Evolutionary conservation across 169 alveolate genomes (phyloP), one percentile per base, ranked within the genome.

Genomic region (Plasmodium ovale): DNA sequence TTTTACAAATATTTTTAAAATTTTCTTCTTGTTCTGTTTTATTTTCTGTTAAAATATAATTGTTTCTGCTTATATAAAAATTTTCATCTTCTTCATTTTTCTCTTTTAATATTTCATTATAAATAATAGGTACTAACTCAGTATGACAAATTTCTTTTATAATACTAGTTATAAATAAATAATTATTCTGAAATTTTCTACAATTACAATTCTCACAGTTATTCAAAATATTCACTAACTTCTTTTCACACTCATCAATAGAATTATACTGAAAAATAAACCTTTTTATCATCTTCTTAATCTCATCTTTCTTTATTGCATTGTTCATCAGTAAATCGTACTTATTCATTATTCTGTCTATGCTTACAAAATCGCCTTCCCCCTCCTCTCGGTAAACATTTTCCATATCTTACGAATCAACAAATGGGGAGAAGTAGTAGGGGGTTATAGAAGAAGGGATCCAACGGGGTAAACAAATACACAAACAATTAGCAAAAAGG

Each of bases 61-160:
- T 33, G 16, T 77, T 23, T 53, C 88, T 62, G 42, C 71, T 62
- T 0, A 77, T 31, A 67, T 60, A 60, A 67, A 53, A 60, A 12
- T 56, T 14, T 47, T 60, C 47, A 23, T 37, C 60, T 77, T 62
- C 49, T 19, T 49, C 44, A 47, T 77, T 64, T 33, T 53, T 77
- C 58, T 77, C 88, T 77, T 77, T 35, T 77, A 77, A 77, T 77
- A 77, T 77, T 60, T 77, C 74, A 54, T 62, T 77, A 54, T 77
- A 77, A 14, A 77, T 77, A 25, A 77, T 77, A 27, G 88, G 77
- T 19, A 77, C 62, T 53, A 77, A 77, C 29, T 77, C 88, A 19
- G 49, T 77, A 7, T 77, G 88, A 16, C 88, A 77, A 39, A 77
- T 62, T 77, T 77, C 77, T 31, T 77, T 77, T 60, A 77, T 47